phyloP scores from a whole-genome alignment of 129 eudicot genomes.

The Centella asiatica region DNA sequence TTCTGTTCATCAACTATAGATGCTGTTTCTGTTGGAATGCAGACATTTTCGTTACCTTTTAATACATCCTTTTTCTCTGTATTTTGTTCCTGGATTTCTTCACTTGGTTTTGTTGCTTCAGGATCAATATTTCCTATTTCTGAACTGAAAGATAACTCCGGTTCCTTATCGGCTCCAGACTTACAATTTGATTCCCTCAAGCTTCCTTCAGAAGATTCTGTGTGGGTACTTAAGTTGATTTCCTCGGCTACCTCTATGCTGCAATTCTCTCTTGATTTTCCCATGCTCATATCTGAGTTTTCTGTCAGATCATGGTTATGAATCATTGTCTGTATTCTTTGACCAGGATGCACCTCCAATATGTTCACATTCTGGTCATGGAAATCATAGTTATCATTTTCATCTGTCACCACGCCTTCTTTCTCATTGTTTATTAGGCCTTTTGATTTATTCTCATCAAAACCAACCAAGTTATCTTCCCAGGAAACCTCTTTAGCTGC shows the following conservation, averaged over 20 bases:
- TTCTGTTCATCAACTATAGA: conserved; percentile 7
- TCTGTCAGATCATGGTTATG: background rate
- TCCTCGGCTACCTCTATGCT: conserved; percentile 2
- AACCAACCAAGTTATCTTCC: background rate
- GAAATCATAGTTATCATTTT: background rate
- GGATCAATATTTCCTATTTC: conserved; percentile 11
- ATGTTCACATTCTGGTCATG: conserved; percentile 6
- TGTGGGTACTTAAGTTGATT: background rate
- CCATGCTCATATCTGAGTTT: background rate
- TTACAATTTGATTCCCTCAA: conserved; percentile 6
- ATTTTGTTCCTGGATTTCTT: conserved; percentile 6
- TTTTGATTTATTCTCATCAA: conserved; percentile 10
- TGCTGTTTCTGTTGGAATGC: conserved; percentile 11
- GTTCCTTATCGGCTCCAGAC: conserved; percentile 1
- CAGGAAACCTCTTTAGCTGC: conserved; percentile 11
- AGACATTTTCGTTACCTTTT: conserved; percentile 5
- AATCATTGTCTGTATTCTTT: background rate
- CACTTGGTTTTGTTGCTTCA: conserved; percentile 13
- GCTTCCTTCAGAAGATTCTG: background rate
- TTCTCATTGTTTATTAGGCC: background rate
- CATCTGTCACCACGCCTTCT: background rate
- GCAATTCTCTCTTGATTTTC: background rate
- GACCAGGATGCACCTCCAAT: background rate
- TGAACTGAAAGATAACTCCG: conserved; percentile 7
- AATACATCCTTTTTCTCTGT: background rate